Base-by-base conservation (phyloP, 116 monocot genomes). In the Papilionanthe hybrid region DNA sequence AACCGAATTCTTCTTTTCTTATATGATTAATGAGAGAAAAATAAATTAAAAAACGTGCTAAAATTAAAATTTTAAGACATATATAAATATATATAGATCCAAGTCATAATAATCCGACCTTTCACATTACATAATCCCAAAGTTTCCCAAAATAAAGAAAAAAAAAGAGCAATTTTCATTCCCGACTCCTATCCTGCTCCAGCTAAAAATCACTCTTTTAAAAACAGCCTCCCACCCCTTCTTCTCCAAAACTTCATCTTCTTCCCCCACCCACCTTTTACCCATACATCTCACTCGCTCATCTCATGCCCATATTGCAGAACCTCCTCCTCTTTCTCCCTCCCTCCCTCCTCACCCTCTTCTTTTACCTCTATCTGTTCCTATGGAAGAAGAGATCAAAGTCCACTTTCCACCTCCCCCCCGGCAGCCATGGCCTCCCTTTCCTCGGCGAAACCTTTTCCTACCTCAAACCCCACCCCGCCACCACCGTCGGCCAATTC, bases 401-500 rank as follows among this genome's bases (percentile, higher is more conserved):
- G 43, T 28, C 27, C 4, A 28, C 12, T n/a, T 29, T 7, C 19
- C 86, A 84, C 74, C 86, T 89, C 30, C 93, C 93, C 0, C 93
- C 93, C 0, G 93, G 93, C 5, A 20, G 48, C 82, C 37, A 13
- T 20, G 86, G 93, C 13, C 86, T 85, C 88, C 93, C 93, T 5
- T 55, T 93, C 19, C 5, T 93, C 67, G 93, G 93, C 15, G 93
- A 88, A 77, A 90, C 93, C 22, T 79, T 90, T 79, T 77, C 78
- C 65, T 93, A 86, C 75, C 88, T 88, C 72, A 83, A 85, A 71
- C 75, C 79, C 7, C 88, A 88, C 55, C 77, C 83, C 0, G 83
- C 84, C 82, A 84, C 74, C 80, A 55, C 90, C 28, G 60, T 90
- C 41, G 87, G 90, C 55, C 69, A 29, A 7, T 94, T 82, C 85